Evolutionary conservation across 1,284 basidiomycete species (phyloP), one percentile per base, ranked within the genome.

Genomic region (Tilletia indica): DNA sequence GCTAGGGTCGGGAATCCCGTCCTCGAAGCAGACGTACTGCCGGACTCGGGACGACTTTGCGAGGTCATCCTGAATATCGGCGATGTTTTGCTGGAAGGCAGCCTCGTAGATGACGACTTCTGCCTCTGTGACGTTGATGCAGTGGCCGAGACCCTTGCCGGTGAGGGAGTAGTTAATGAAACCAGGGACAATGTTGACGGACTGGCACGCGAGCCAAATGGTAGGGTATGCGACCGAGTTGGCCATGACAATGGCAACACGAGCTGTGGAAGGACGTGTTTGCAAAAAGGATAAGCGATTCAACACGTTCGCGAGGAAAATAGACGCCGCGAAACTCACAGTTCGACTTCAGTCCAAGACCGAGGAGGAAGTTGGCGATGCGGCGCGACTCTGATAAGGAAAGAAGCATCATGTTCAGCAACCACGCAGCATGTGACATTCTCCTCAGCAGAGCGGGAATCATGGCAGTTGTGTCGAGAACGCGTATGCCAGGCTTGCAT

Each of bases 81-180:
- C 49, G 34, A 85, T 73, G 19, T 75, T 63, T 0, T 70, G 58
- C 25, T 83, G 76, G 63, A 83, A 74, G 54, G 77, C 78, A 0
- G 82, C 76, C 68, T 85, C 84, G 72, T 72, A 85, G 58, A 85
- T 71, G 64, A 85, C 71, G 19, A 83, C 63, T 21, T 72, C 72
- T 16, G 82, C 82, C 3, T 71, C 58, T 9, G 81, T 77, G 45
- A 83, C 77, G 0, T 69, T 58, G 71, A 85, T 76, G 76, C 84
- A 85, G 74, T 85, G 84, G 21, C 74, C 64, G 25, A 85, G 73
- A 4, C 79, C 78, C 14, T 74, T 72, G 58, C 75, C 83, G 9
- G 80, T 81, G 34, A 85, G 74, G 67, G 80, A 80, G 75, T 79
- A 80, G 77, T 85, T 85, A 77, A 85, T 83, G 73, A 85, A 84